phyloP scores from a whole-genome alignment of 2,329 filamentous ascomycete genomes.

The Phaeosphaeriaceae sp. region DNA sequence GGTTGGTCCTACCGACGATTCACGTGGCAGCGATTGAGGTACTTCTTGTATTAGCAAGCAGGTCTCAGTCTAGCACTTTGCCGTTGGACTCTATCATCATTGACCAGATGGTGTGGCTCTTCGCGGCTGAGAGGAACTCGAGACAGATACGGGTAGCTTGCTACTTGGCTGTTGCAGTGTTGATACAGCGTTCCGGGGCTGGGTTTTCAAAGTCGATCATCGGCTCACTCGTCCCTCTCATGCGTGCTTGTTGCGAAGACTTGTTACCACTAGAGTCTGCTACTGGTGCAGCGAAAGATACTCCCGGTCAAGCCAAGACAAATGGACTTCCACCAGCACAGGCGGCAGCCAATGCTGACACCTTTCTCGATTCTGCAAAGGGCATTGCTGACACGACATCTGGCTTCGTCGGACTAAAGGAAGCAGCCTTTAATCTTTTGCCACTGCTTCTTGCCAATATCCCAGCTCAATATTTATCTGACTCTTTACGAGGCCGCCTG shows the following conservation, averaged over 20 bases:
- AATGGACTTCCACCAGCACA: constrained; percentile 42
- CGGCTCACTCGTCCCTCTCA: constrained; percentile 65
- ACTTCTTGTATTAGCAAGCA: constrained; percentile 61
- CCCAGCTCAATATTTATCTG: constrained; percentile 70
- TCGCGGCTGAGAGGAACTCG: constrained; percentile 60
- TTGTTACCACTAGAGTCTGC: constrained; percentile 60
- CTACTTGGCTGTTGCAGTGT: constrained; percentile 64
- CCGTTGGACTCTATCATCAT: constrained; percentile 69
- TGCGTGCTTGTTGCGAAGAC: constrained; percentile 76
- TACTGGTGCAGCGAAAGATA: constrained; percentile 47
- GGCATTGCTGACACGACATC: constrained; percentile 36
- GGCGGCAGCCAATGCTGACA: constrained; percentile 69
- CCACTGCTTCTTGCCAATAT: constrained; percentile 66
- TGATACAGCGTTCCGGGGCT: constrained; percentile 69
- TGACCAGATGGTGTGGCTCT: constrained; percentile 75
- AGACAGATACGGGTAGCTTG: constrained; percentile 63
- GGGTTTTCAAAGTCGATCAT: constrained; percentile 71
- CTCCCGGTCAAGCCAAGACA: constrained; percentile 49
- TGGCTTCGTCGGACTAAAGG: constrained; percentile 56
- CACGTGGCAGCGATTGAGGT: constrained; percentile 74
- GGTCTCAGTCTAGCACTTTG: constrained; percentile 64
- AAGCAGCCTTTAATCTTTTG: constrained; percentile 68
- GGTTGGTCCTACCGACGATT: constrained; percentile 73
- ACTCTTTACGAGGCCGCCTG: constrained; percentile 73
- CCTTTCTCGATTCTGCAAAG: constrained; percentile 64